Evolutionary conservation across 106 monocot genomes (phyloP).

Genomic region (Dioscorea zingiberensis): DNA sequence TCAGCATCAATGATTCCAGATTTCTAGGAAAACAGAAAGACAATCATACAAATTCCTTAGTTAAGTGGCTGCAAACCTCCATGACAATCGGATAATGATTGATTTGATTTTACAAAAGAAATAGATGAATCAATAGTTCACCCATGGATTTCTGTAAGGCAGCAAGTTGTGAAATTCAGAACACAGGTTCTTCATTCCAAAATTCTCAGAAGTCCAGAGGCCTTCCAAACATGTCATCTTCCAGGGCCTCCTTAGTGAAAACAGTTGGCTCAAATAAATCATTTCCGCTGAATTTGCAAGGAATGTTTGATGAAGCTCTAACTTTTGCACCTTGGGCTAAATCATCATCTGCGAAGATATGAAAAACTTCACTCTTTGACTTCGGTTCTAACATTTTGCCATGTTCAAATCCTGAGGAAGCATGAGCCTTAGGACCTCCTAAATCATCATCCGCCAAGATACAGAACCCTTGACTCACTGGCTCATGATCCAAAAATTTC

Average conservation of each 20-base stretch:
- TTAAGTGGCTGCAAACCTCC: too few species aligned
- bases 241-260: conserved; percentile 77
- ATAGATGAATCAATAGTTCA: too few species aligned
- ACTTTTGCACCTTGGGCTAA: background rate
- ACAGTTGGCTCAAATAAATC: conserved; percentile 82
- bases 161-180: too few species aligned
- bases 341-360: background rate
- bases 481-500: conserved; percentile 11
- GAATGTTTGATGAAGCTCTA: conserved; percentile 5
- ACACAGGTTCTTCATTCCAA: too few species aligned
- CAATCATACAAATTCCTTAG: too few species aligned
- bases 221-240: conserved; percentile 81
- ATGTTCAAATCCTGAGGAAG: background rate
- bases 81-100: too few species aligned
- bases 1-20: too few species aligned
- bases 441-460: conserved; percentile 56
- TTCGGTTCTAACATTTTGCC: background rate
- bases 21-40: too few species aligned
- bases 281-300: conserved; percentile 2
- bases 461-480: conserved; percentile 28
- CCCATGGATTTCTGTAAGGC: too few species aligned
- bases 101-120: too few species aligned
- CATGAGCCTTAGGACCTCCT: conserved; percentile 10
- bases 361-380: background rate
- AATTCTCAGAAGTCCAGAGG: conserved; percentile 76